phyloP scores from a whole-genome alignment of 2,329 filamentous ascomycete species.

The Talaromyces piceae region DNA sequence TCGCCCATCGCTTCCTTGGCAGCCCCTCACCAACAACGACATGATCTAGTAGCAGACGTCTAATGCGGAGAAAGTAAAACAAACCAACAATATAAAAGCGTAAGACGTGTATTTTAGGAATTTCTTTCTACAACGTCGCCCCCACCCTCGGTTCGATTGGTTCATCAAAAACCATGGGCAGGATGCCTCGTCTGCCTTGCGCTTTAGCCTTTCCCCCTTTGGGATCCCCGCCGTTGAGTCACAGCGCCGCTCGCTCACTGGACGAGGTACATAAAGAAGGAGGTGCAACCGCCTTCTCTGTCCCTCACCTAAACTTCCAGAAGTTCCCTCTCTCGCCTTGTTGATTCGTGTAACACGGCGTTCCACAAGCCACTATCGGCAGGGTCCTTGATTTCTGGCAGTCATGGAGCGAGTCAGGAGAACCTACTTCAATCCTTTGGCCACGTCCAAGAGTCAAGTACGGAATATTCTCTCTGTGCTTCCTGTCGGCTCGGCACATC shows the following conservation, averaged over 20 bases:
- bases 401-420: slow-evolving; percentile 7
- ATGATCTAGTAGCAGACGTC: neutral
- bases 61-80: neutral
- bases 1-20: neutral
- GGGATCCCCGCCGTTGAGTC: too few species aligned
- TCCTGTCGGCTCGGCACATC: slow-evolving; percentile 8
- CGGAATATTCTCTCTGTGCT: slow-evolving; percentile 2
- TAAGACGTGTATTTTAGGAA: too few species aligned
- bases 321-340: neutral
- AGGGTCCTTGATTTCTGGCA: neutral
- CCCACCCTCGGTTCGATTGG: too few species aligned
- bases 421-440: slow-evolving; percentile 7
- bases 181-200: too few species aligned
- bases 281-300: too few species aligned
- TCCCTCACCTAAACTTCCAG: neutral
- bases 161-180: too few species aligned
- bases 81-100: too few species aligned
- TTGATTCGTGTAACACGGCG: neutral
- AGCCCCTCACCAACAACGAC: neutral
- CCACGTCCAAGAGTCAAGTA: slow-evolving; percentile 6
- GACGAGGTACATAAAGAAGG: too few species aligned
- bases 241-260: too few species aligned
- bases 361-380: neutral
- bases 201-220: too few species aligned
- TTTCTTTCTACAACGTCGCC: too few species aligned